A percentile compares a stretch with the other conserved stretches of the same genome.
Evolutionary conservation across 2,329 filamentous ascomycete species (phyloP).

Genomic region (Exophiala dermatitidis): DNA sequence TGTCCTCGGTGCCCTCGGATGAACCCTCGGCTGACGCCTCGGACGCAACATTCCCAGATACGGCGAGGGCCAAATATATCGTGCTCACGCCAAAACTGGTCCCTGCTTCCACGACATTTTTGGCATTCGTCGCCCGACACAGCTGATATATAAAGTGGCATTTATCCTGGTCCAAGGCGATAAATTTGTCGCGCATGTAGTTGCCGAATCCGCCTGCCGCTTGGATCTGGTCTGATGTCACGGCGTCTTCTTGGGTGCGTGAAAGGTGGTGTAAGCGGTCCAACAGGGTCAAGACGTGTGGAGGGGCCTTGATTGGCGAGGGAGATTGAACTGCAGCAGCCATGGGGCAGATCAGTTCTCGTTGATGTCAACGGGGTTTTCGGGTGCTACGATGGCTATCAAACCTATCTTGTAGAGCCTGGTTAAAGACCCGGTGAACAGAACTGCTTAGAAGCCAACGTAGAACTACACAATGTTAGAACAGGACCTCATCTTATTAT

Average conservation of each 20-base stretch:
- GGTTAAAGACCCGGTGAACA: no score
- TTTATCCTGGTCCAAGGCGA: conserved; percentile 38
- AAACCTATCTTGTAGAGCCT: no score
- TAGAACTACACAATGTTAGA: no score
- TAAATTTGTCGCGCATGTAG: conserved; percentile 34
- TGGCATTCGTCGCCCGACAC: conserved; percentile 30
- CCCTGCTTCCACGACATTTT: conserved; percentile 36
- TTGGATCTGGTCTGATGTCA: not conserved
- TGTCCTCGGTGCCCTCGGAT: not conserved
- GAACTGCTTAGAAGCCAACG: no score
- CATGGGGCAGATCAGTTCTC: not conserved
- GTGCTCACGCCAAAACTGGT: conserved; percentile 40
- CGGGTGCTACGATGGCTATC: no score
- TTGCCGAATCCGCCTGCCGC: conserved; percentile 7
- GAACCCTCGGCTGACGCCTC: conserved; percentile 2
- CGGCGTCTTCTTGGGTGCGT: conserved; percentile 2
- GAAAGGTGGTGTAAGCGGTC: conserved; percentile 8
- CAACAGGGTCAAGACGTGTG: conserved; percentile 1
- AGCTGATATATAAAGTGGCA: conserved; percentile 35
- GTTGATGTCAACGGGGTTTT: no score
- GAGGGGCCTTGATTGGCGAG: conserved; percentile 4
- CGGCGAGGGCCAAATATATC: conserved; percentile 38
- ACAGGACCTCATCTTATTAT: no score
- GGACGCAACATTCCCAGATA: conserved; percentile 22
- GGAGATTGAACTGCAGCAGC: not conserved